Base-by-base conservation (phyloP, 192 early-diverging fungal species). In the Coemansia sp. region DNA sequence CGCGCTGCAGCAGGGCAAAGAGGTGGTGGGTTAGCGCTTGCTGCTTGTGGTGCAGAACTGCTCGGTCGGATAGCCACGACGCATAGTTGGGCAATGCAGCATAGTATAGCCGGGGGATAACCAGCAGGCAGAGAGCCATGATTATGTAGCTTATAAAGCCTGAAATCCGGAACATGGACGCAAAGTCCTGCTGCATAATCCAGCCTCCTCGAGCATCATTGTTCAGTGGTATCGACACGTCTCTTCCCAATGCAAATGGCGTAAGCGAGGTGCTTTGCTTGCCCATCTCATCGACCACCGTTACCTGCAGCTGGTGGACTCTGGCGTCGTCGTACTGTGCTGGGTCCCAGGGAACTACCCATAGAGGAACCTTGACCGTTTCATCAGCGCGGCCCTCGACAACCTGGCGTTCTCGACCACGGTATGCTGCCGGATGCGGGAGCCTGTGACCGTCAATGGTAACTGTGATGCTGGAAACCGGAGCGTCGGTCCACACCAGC, bases 341-440 rank as follows among this genome's bases (percentile, higher is more conserved):
- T 15, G 91, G 82, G 53, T 89, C 76, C 92, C 92, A 96, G 13
- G 73, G 68, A 1, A 76, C 61, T 0, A 78, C 78, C 83, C 89
- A 96, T 16, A 96, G 75, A 8, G 90, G 93, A 14, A 45, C 59
- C 23, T 70, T 70, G 6, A 90, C 64, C 38, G 82, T 63, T 1
- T 72, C 60, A 4, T 16, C 37, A 3, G 51, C 40, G 9, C 20
- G 36, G 5, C 23, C 63, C 16, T 63, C 53, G 0, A 35, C 61
- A 3, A 55, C 57, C 18, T 69, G 50, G 8, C 68, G 52, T 43
- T 76, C 63, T 39, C 65, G 72, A 51, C 82, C 80, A 35, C 62
- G 72, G 65, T 80, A 86, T 12, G 44, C 39, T 6, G 82, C 74
- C 1, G 70, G 48, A 2, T 77, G 61, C 23, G 72, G 53, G 50